A percentile compares a stretch with the other conserved stretches of the same genome.
These are phyloP conservation scores for Suillus lakei DNA, from an alignment of 768 basidiomycete genomes.

Conservation along the genomic window DNA sequence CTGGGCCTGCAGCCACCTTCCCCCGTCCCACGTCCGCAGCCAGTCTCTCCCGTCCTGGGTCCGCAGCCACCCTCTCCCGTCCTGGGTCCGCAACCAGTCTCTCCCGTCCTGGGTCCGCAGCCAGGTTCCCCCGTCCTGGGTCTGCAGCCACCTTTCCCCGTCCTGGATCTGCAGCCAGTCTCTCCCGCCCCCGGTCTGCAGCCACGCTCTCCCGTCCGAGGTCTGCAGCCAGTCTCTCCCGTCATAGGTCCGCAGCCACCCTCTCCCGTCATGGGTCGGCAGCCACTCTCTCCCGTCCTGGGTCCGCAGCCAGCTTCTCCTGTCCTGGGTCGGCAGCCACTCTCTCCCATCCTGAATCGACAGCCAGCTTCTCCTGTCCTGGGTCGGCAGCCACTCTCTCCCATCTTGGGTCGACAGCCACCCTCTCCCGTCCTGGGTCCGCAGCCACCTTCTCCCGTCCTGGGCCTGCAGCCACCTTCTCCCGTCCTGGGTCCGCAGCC, in stretches of 20 bases:
- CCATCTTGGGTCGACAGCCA: too few relatives aligned
- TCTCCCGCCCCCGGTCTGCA: too few relatives aligned
- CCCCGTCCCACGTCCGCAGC: neutral
- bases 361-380: neutral
- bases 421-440: too few relatives aligned
- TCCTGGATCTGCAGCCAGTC: neutral
- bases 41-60: neutral
- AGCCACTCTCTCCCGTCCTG: too few relatives aligned
- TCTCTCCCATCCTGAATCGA: neutral
- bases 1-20: neutral
- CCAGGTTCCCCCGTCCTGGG: neutral
- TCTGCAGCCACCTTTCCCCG: neutral
- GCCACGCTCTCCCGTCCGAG: too few relatives aligned
- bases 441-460: neutral
- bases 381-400: too few relatives aligned
- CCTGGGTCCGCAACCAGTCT: neutral
- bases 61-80: neutral
- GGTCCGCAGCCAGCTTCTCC: neutral
- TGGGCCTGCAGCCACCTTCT: neutral
- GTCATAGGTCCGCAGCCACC: too few relatives aligned
- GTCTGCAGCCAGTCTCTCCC: too few relatives aligned
- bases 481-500: neutral
- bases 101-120: neutral
- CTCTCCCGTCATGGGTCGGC: too few relatives aligned
- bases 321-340: neutral